These are phyloP conservation scores for Chalara sp. DNA, from an alignment of 2,329 filamentous ascomycete species.

Conservation along the genomic window DNA sequence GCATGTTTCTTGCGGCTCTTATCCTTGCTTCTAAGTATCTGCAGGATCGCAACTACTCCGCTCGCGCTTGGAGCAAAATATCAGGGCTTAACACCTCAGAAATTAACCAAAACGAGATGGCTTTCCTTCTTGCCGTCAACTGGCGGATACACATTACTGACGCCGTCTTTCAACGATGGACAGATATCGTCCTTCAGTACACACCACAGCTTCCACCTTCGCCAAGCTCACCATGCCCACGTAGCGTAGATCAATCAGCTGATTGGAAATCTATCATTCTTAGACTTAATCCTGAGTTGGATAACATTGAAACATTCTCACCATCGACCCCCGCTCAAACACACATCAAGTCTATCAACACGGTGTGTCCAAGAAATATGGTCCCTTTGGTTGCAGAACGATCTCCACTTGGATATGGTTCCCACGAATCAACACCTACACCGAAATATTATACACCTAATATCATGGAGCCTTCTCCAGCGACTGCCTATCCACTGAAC, in stretches of 20 bases:
- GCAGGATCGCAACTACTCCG: slow-evolving; percentile 96
- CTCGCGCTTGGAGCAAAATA: slow-evolving; percentile 97
- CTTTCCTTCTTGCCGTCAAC: slow-evolving; percentile 81
- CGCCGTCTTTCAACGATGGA: slow-evolving; percentile 84
- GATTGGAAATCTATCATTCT: slow-evolving; percentile 56
- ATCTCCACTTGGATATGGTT: slow-evolving; percentile 30
- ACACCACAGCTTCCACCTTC: slow-evolving; percentile 52
- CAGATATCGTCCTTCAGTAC: slow-evolving; percentile 81
- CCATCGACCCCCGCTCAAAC: slow-evolving; percentile 21
- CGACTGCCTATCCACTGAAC: slow-evolving; percentile 36
- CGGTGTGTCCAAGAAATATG: slow-evolving; percentile 26
- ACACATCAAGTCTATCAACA: slow-evolving; percentile 15
- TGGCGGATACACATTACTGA: slow-evolving; percentile 96
- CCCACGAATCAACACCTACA: slow-evolving; percentile 34
- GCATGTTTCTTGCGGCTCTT: slow-evolving; percentile 93
- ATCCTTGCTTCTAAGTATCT: slow-evolving; percentile 97
- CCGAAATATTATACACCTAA: slow-evolving; percentile 36
- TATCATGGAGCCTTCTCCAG: slow-evolving; percentile 44
- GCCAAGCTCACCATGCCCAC: slow-evolving; percentile 32
- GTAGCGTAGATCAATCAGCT: slow-evolving; percentile 19
- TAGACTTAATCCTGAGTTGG: slow-evolving; percentile 47
- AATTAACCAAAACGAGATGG: slow-evolving; percentile 95
- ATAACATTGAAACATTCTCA: slow-evolving; percentile 50
- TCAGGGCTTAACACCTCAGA: slow-evolving; percentile 89
- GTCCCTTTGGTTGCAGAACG: slow-evolving; percentile 37